Conservation (phyloP, 169 alveolate genomes). For the Plasmodium inui region DNA sequence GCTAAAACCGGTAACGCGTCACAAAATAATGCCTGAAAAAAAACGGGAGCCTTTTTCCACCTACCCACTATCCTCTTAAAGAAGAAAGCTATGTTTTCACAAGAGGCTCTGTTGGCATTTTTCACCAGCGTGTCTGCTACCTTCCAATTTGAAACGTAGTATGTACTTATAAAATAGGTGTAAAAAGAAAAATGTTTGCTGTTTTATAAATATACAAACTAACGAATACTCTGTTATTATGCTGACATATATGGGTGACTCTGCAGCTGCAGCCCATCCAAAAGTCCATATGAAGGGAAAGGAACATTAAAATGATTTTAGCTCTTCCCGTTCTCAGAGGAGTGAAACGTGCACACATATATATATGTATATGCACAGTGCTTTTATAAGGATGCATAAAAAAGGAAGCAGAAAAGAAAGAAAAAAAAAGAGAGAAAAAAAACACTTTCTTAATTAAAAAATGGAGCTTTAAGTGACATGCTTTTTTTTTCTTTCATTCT, state of each 20-base stretch:
- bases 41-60: neutral
- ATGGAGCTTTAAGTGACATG: neutral
- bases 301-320: neutral
- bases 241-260: neutral
- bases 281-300: neutral
- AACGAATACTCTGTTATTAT: neutral
- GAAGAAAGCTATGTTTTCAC: neutral
- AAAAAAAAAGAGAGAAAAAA: neutral
- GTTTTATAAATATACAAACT: neutral
- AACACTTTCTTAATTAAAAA: neutral
- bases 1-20: neutral
- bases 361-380: neutral
- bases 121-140: neutral
- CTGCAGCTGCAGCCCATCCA: neutral
- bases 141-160: neutral
- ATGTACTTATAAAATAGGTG: neutral
- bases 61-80: neutral
- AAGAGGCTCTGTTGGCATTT: neutral
- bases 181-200: neutral
- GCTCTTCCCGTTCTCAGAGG: neutral
- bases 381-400: neutral
- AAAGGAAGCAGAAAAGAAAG: neutral
- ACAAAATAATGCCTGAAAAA: neutral
- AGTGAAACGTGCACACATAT: neutral
- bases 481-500: neutral